These are phyloP conservation scores for Dioscorea zingiberensis DNA, from an alignment of 106 monocot genomes.

Conservation along the genomic window DNA sequence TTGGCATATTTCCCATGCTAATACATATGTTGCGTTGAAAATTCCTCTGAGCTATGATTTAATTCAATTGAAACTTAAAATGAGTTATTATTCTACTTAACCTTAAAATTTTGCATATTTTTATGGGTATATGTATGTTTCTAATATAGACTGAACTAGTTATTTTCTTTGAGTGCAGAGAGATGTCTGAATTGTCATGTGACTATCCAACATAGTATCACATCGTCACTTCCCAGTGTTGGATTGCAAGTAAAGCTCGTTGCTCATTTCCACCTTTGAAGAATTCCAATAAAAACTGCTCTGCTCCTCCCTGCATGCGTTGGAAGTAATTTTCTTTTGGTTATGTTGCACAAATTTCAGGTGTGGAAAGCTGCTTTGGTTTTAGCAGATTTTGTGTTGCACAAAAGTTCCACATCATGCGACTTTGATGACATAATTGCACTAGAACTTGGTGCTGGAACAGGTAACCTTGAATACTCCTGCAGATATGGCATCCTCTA, in stretches of 20 bases:
- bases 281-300: no score
- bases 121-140: neutral
- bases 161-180: slow-evolving; percentile 27
- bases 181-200: slow-evolving; percentile 26
- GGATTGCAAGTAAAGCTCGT: slow-evolving; percentile 64
- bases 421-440: slow-evolving; percentile 59
- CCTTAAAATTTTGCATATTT: neutral
- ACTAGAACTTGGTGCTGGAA: slow-evolving; percentile 90
- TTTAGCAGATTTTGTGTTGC: slow-evolving; percentile 71
- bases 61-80: no score
- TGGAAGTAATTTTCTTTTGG: neutral
- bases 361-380: slow-evolving; percentile 86
- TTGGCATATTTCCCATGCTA: no score
- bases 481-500: no score
- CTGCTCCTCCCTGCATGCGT: no score
- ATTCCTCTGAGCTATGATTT: no score
- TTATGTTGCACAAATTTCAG: slow-evolving; percentile 24
- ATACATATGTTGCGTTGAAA: no score
- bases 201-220: slow-evolving; percentile 72
- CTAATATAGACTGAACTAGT: no score
- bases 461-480: slow-evolving; percentile 37
- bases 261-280: neutral
- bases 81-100: no score
- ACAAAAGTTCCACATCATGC: slow-evolving; percentile 54
- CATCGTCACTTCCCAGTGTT: slow-evolving; percentile 68